Evolutionary conservation across 2,329 filamentous ascomycete genomes (phyloP).

Genomic region (Colletotrichum camelliae): DNA sequence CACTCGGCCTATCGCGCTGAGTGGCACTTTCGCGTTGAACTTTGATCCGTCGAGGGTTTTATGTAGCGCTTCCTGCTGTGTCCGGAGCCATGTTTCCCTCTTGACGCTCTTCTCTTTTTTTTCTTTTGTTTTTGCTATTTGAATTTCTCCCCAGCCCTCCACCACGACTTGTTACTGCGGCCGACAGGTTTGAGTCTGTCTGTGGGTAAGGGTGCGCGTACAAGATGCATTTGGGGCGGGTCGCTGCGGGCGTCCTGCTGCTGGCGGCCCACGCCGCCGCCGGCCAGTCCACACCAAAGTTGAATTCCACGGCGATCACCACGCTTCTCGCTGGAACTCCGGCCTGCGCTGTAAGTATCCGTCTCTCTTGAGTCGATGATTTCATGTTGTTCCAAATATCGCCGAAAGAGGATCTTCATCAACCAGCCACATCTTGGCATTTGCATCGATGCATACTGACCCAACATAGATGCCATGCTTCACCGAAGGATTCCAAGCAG

Average conservation of each 20-base stretch:
- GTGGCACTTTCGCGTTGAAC: not conserved
- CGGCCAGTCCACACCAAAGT: not conserved
- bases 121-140: not conserved
- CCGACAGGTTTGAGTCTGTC: not conserved
- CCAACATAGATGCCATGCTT: slow-evolving; percentile 5
- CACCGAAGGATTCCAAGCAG: not conserved
- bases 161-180: not conserved
- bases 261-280: not conserved
- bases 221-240: not conserved
- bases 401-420: not conserved
- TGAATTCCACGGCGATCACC: not conserved
- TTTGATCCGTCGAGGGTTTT: not conserved
- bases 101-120: not conserved
- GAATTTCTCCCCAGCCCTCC: not conserved
- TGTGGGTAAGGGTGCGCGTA: not conserved
- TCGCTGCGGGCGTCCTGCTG: not conserved
- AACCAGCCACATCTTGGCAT: not conserved
- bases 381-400: not conserved
- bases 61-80: not conserved
- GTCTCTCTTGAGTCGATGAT: not conserved
- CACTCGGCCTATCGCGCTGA: not conserved
- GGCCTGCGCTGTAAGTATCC: not conserved
- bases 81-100: no score
- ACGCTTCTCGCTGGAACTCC: not conserved
- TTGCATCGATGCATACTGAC: not conserved